Percentiles rank a stretch among this genome's conserved stretches.
Evolutionary conservation across 148 eudicot genomes (phyloP).

Genomic region (Polygonum aviculare): DNA sequence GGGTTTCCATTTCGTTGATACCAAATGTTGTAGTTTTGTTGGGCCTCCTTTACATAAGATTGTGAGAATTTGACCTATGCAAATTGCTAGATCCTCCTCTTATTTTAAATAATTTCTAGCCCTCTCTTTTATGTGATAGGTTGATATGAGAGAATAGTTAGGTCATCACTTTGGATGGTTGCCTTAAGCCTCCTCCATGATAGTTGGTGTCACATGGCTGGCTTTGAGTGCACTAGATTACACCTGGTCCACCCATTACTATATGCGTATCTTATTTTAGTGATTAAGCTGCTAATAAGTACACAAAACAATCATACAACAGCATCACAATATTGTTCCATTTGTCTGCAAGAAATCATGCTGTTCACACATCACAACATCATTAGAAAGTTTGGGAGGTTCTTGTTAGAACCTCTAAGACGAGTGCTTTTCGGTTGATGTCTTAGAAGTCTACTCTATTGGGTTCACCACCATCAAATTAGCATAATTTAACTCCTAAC

Average conservation of each 20-base stretch:
- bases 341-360: background rate
- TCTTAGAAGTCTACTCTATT: no score
- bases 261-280: no score
- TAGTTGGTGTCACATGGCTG: background rate
- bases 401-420: no score
- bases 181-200: background rate
- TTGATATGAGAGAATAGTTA: background rate
- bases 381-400: no score
- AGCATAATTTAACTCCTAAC: no score
- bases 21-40: no score
- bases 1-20: no score
- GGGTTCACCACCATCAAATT: no score
- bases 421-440: no score
- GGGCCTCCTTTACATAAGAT: no score
- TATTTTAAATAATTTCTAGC: background rate
- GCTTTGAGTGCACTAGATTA: background rate
- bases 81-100: no score
- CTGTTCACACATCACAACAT: background rate
- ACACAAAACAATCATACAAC: background rate
- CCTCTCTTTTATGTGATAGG: background rate
- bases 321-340: background rate
- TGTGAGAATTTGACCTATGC: no score
- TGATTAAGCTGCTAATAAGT: background rate
- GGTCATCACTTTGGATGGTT: conserved; percentile 1
- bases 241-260: background rate